Percentiles rank a stretch among this genome's conserved stretches.
These are phyloP conservation scores for Calonectria naviculata DNA, from an alignment of 2,329 filamentous ascomycete species.

Conservation along the genomic window DNA sequence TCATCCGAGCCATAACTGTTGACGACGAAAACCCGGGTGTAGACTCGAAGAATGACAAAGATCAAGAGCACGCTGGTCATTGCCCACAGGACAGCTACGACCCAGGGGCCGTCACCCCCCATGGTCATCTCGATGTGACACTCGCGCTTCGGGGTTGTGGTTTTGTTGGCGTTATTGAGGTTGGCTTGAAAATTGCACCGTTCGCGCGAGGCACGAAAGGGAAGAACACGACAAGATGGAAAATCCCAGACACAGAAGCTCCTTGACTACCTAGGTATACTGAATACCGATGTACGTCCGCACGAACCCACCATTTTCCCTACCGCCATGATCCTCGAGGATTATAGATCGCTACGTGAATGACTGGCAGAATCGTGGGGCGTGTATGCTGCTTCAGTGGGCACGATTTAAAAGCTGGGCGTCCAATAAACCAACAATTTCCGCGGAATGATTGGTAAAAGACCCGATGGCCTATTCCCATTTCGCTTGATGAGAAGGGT, in stretches of 20 bases:
- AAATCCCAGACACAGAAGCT: neutral
- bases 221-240: neutral
- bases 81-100: constrained; percentile 24
- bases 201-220: neutral
- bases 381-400: neutral
- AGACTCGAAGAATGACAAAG: constrained; percentile 47
- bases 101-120: constrained; percentile 11
- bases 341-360: neutral
- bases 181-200: neutral
- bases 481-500: neutral
- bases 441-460: neutral
- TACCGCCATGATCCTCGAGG: neutral
- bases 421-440: neutral
- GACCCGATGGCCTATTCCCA: neutral
- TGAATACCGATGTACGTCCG: neutral
- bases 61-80: constrained; percentile 31
- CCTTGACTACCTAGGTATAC: neutral
- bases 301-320: neutral
- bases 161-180: neutral
- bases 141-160: neutral
- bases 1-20: constrained; percentile 43
- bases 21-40: constrained; percentile 44
- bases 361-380: neutral
- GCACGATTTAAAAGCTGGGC: neutral
- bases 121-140: neutral